A percentile compares a stretch with the other conserved stretches of the same genome.
Conservation (phyloP, 192 early-diverging fungal species). For the Podila verticillata region DNA sequence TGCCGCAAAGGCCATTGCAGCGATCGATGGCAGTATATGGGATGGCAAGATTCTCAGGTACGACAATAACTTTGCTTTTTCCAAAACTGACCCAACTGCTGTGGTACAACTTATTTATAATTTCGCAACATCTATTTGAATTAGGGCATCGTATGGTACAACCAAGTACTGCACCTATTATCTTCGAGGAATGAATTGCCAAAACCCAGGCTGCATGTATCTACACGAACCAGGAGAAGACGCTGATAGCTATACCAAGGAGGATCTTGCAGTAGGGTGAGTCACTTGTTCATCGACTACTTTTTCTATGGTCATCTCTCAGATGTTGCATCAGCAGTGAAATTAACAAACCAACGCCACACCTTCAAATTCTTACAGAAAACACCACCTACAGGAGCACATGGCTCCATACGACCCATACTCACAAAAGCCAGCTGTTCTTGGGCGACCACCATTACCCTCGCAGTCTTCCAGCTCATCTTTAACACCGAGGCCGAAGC, state of each 20-base stretch:
- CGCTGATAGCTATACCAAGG: constrained; percentile 92
- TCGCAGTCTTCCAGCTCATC: constrained; percentile 33
- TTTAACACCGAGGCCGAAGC: constrained; percentile 19
- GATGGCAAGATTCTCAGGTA: constrained; percentile 90
- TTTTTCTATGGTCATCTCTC: not conserved
- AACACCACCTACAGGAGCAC: constrained; percentile 49
- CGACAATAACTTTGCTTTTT: not conserved
- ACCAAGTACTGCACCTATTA: constrained; percentile 99
- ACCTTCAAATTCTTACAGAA: not conserved
- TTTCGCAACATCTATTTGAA: not conserved
- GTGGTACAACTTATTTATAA: not conserved
- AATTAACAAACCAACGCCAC: not conserved
- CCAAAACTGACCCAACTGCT: not conserved
- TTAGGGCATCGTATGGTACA: constrained; percentile 94
- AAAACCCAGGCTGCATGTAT: constrained; percentile 95
- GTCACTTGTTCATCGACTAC: not conserved
- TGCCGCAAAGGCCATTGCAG: constrained; percentile 90
- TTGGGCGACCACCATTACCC: constrained; percentile 20
- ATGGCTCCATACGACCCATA: constrained; percentile 38
- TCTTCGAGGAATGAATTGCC: constrained; percentile 89
- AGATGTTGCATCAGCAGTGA: not conserved
- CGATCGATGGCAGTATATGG: constrained; percentile 89
- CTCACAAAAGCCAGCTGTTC: constrained; percentile 14
- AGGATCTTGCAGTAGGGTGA: constrained; percentile 85
- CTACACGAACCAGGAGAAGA: constrained; percentile 94